Percentiles rank a stretch among this genome's conserved stretches.
Evolutionary conservation across 441 rosid species (phyloP).

Genomic region (Raphanus hybrid): DNA sequence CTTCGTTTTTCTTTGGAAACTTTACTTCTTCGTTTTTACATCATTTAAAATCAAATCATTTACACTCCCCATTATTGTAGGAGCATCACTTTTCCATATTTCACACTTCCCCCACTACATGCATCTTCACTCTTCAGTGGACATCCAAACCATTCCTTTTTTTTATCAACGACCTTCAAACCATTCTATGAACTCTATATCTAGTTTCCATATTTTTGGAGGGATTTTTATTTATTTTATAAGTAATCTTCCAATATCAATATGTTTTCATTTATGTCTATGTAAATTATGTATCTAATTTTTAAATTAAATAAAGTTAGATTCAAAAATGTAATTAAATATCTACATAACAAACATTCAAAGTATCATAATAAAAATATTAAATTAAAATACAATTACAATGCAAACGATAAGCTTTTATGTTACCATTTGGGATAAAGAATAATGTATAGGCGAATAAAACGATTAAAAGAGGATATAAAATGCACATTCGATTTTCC

Average conservation of each 20-base stretch:
- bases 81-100: conserved; percentile 20
- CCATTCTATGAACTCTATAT: no score
- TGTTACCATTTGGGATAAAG: background rate
- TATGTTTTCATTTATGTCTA: background rate
- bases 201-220: background rate
- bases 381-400: no score
- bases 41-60: background rate
- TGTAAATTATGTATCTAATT: background rate
- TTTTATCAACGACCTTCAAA: no score
- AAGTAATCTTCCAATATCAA: background rate
- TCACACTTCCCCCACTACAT: conserved; percentile 13
- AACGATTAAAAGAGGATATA: no score
- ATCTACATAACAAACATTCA: background rate
- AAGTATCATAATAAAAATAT: background rate
- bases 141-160: background rate
- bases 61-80: conserved; percentile 13
- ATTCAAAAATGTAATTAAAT: no score
- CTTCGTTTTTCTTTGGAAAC: background rate
- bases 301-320: no score
- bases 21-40: no score
- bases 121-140: background rate
- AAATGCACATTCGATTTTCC: no score
- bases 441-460: background rate
- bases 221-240: no score
- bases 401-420: background rate